Evolutionary conservation across 2,329 filamentous ascomycete species (phyloP).

Genomic region (Podosphaera xanthii): DNA sequence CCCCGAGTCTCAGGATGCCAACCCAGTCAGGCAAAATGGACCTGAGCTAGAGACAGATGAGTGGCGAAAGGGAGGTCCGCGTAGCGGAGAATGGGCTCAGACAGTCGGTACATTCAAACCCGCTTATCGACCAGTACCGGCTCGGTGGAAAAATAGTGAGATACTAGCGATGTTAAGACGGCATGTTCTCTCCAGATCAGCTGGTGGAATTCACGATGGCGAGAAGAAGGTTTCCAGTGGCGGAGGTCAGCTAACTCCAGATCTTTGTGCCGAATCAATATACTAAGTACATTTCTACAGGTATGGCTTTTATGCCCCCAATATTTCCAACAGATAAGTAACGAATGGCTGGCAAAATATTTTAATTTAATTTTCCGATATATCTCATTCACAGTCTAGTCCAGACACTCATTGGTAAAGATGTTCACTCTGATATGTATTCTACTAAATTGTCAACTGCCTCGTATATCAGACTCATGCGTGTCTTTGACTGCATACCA

Average conservation of each 20-base stretch:
- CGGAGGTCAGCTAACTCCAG: slow-evolving; percentile 9
- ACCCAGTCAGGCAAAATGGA: slow-evolving; percentile 10
- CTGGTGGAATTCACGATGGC: slow-evolving; percentile 24
- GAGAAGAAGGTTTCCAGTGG: slow-evolving; percentile 7
- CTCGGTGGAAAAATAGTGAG: slow-evolving; percentile 65
- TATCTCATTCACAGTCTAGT: too few species aligned
- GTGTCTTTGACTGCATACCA: too few species aligned
- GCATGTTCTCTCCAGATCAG: slow-evolving; percentile 55
- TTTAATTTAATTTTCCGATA: too few species aligned
- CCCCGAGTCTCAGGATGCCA: slow-evolving; percentile 7
- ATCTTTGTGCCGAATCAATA: neutral
- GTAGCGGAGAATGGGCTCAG: slow-evolving; percentile 78
- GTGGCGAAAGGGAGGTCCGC: slow-evolving; percentile 17
- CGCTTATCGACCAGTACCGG: slow-evolving; percentile 73
- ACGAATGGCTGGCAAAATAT: neutral
- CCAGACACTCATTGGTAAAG: too few species aligned
- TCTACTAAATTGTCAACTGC: neutral
- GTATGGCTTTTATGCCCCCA: slow-evolving; percentile 18
- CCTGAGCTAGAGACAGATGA: slow-evolving; percentile 12
- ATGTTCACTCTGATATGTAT: neutral
- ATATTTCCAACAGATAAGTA: slow-evolving; percentile 13
- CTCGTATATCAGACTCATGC: too few species aligned
- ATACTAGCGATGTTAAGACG: slow-evolving; percentile 52
- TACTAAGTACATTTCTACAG: slow-evolving; percentile 6
- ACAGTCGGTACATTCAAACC: slow-evolving; percentile 87